Conservation (phyloP, 129 eudicot genomes). For the Escallonia herrerae region DNA sequence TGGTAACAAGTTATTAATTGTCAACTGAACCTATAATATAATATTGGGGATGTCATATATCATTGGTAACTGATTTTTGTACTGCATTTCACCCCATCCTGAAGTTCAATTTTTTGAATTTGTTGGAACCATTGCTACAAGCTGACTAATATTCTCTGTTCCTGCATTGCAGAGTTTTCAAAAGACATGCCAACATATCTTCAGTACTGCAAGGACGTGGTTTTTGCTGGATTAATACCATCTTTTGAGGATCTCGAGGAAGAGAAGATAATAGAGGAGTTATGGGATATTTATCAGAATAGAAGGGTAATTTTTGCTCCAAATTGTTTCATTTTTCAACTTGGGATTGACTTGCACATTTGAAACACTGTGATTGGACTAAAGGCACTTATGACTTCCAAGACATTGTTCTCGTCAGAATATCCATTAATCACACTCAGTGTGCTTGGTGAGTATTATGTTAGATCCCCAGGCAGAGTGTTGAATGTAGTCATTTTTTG, state of each 20-base stretch:
- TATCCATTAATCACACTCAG: too few relatives aligned
- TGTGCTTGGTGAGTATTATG: too few relatives aligned
- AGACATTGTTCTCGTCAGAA: too few relatives aligned
- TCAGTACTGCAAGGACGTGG: conserved; percentile 59
- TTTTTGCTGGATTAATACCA: conserved; percentile 60
- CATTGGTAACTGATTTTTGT: neutral
- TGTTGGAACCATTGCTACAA: too few relatives aligned
- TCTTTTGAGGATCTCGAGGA: conserved; percentile 55
- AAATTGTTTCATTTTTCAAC: neutral
- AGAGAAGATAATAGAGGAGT: conserved; percentile 38
- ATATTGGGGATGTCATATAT: conserved; percentile 1
- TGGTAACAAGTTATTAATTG: conserved; percentile 31
- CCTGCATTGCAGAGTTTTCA: conserved; percentile 30
- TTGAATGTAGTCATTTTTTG: too few relatives aligned
- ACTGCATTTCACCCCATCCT: neutral
- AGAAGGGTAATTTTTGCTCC: conserved; percentile 31
- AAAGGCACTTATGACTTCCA: too few relatives aligned
- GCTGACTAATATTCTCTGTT: conserved; percentile 6
- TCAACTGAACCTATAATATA: too few relatives aligned
- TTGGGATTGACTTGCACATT: neutral
- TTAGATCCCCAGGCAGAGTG: too few relatives aligned
- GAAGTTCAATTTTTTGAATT: conserved; percentile 1
- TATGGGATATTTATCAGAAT: conserved; percentile 54
- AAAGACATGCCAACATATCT: conserved; percentile 59
- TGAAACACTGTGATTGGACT: too few relatives aligned